phyloP scores from a whole-genome alignment of 495 filamentous ascomycete genomes.

The Daldinia childiae region DNA sequence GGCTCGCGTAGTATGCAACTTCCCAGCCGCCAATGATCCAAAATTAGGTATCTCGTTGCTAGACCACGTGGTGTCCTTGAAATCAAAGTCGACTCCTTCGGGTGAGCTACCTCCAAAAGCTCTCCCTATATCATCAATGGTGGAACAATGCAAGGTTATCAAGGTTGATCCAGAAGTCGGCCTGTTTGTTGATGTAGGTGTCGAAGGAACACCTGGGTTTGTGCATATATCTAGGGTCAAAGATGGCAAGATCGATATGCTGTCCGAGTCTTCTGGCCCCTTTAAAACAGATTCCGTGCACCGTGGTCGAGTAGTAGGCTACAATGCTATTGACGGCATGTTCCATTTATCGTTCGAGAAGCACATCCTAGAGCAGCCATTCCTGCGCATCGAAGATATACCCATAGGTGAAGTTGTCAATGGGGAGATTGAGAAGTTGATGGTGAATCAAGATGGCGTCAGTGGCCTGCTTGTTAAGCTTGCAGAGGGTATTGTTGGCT shows the following conservation, averaged over 20 bases:
- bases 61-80: slow-evolving; percentile 78
- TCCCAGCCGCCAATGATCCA: slow-evolving; percentile 76
- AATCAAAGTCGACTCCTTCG: slow-evolving; percentile 54
- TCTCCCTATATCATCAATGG: slow-evolving; percentile 76
- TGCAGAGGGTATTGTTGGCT: slow-evolving; percentile 83
- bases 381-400: slow-evolving; percentile 88
- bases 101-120: slow-evolving; percentile 57
- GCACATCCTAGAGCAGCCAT: slow-evolving; percentile 83
- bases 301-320: slow-evolving; percentile 82
- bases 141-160: slow-evolving; percentile 78
- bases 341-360: slow-evolving; percentile 87
- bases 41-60: slow-evolving; percentile 88
- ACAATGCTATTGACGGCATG: slow-evolving; percentile 84
- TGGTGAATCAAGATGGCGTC: slow-evolving; percentile 75
- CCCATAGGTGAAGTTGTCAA: slow-evolving; percentile 81
- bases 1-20: slow-evolving; percentile 85
- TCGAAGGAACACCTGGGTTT: slow-evolving; percentile 78
- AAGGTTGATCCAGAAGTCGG: slow-evolving; percentile 81
- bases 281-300: slow-evolving; percentile 82
- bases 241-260: slow-evolving; percentile 82
- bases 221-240: slow-evolving; percentile 92
- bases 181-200: slow-evolving; percentile 81
- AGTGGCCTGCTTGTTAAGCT: slow-evolving; percentile 83
- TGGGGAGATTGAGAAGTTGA: slow-evolving; percentile 84
- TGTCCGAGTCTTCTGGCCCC: slow-evolving; percentile 76